Evolutionary conservation across 495 filamentous ascomycete genomes (phyloP).

Genomic region (Penicillium lagena): DNA sequence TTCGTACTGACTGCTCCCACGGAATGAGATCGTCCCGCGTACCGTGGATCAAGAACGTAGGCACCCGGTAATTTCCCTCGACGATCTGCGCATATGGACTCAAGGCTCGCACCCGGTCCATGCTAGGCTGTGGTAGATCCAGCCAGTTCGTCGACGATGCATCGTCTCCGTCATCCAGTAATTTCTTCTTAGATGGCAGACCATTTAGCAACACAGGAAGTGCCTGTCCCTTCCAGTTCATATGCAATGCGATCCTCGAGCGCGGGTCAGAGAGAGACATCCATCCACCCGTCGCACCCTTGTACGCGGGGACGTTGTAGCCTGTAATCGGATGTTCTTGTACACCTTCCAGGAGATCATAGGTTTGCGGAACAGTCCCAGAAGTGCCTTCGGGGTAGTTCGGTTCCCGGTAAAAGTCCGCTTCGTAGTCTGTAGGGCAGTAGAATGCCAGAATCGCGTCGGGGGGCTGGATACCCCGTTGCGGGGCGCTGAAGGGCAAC

Average conservation of each 20-base stretch:
- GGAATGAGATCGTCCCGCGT: slow-evolving; percentile 41
- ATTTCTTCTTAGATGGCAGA: slow-evolving; percentile 1
- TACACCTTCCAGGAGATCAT: slow-evolving; percentile 21
- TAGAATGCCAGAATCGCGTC: slow-evolving; percentile 49
- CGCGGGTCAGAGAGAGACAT: slow-evolving; percentile 29
- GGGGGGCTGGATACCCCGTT: slow-evolving; percentile 29
- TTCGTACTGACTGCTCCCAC: slow-evolving; percentile 21
- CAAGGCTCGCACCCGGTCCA: slow-evolving; percentile 16
- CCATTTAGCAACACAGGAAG: slow-evolving; percentile 34
- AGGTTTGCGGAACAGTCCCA: neutral
- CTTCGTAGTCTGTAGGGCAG: slow-evolving; percentile 39
- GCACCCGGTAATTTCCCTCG: slow-evolving; percentile 27
- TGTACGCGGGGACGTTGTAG: slow-evolving; percentile 11
- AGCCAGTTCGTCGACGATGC: neutral
- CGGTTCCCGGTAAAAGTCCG: neutral
- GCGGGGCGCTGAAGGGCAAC: slow-evolving; percentile 29
- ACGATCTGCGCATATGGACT: slow-evolving; percentile 34
- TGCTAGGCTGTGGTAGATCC: slow-evolving; percentile 8
- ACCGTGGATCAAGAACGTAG: slow-evolving; percentile 45
- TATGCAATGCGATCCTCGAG: slow-evolving; percentile 31
- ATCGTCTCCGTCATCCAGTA: slow-evolving; percentile 4
- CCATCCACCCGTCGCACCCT: slow-evolving; percentile 11
- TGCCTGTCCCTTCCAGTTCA: slow-evolving; percentile 39
- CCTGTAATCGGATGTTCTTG: slow-evolving; percentile 22
- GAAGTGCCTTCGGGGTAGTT: no score